A percentile compares a stretch with the other conserved stretches of the same genome.
Evolutionary conservation across 1,284 basidiomycete species (phyloP).

Genomic region (Waitea zeae): DNA sequence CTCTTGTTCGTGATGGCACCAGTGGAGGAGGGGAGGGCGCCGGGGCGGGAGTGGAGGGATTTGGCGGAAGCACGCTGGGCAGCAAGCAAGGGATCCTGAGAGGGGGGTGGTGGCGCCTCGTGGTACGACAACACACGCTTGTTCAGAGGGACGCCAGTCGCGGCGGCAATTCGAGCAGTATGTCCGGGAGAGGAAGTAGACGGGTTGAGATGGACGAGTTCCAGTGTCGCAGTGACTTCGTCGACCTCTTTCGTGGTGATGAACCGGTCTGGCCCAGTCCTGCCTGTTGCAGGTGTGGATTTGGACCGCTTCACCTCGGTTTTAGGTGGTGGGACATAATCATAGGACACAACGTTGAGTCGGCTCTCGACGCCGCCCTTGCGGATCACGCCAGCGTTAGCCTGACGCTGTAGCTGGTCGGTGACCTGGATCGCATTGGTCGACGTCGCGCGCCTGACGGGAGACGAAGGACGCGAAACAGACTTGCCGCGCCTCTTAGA

Average conservation of each 20-base stretch:
- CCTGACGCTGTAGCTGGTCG: slow-evolving; percentile 40
- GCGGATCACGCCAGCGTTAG: slow-evolving; percentile 45
- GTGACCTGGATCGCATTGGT: slow-evolving; percentile 26
- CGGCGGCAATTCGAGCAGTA: slow-evolving; percentile 55
- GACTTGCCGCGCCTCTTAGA: not conserved
- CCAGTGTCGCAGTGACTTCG: slow-evolving; percentile 1
- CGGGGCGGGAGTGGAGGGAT: slow-evolving; percentile 55
- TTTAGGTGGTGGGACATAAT: slow-evolving; percentile 35
- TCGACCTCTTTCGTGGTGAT: not conserved
- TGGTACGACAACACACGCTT: slow-evolving; percentile 65
- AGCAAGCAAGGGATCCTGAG: slow-evolving; percentile 48
- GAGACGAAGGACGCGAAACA: slow-evolving; percentile 37
- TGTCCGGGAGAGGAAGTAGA: slow-evolving; percentile 52
- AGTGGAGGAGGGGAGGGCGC: slow-evolving; percentile 40
- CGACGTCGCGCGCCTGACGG: slow-evolving; percentile 38
- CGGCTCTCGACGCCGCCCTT: slow-evolving; percentile 62
- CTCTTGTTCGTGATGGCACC: slow-evolving; percentile 45
- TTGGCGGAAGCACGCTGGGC: slow-evolving; percentile 57
- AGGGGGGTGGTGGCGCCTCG: slow-evolving; percentile 53
- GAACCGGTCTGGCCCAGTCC: slow-evolving; percentile 5
- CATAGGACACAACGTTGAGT: slow-evolving; percentile 49
- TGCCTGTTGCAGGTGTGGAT: slow-evolving; percentile 41
- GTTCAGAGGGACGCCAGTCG: slow-evolving; percentile 55
- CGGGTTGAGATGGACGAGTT: slow-evolving; percentile 15
- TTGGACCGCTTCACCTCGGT: slow-evolving; percentile 53